Conservation (phyloP, 108 stramenopile species). For the Conticribra weissflogii region DNA sequence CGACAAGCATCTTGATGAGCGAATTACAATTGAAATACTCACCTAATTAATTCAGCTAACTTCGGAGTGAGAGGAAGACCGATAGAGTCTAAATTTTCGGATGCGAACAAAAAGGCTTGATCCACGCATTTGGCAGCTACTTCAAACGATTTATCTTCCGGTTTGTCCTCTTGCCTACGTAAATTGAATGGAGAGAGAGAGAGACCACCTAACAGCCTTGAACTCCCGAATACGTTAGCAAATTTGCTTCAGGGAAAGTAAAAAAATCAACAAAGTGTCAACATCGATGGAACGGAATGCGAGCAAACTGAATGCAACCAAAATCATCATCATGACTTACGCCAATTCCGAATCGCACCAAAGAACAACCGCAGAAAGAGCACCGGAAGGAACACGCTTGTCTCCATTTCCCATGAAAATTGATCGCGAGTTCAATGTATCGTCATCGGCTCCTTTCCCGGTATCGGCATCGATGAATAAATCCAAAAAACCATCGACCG, state of each 20-base stretch:
- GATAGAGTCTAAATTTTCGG: conserved; percentile 79
- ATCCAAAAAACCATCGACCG: conserved; percentile 87
- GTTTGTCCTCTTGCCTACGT: conserved; percentile 24
- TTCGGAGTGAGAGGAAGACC: conserved; percentile 83
- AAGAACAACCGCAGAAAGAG: conserved; percentile 75
- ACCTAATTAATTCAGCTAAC: conserved; percentile 70
- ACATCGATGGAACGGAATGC: background rate
- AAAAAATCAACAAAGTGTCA: background rate
- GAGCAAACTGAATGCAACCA: too few relatives aligned
- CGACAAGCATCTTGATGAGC: background rate
- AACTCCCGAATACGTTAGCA: conserved; percentile 80
- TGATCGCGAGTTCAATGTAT: conserved; percentile 48
- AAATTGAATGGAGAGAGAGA: conserved; percentile 71
- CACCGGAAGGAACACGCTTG: conserved; percentile 72
- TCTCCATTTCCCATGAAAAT: conserved; percentile 30
- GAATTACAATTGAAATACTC: background rate
- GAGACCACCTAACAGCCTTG: conserved; percentile 73
- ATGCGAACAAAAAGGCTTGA: conserved; percentile 85
- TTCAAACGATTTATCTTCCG: conserved; percentile 61
- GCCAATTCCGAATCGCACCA: conserved; percentile 87
- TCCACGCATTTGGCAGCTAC: conserved; percentile 84
- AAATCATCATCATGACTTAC: conserved; percentile 32
- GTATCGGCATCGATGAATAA: conserved; percentile 58
- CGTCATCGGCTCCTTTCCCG: conserved; percentile 35
- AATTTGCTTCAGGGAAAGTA: conserved; percentile 46